Conservation (phyloP, 257 asterid genomes). For the Scutellaria barbata region DNA sequence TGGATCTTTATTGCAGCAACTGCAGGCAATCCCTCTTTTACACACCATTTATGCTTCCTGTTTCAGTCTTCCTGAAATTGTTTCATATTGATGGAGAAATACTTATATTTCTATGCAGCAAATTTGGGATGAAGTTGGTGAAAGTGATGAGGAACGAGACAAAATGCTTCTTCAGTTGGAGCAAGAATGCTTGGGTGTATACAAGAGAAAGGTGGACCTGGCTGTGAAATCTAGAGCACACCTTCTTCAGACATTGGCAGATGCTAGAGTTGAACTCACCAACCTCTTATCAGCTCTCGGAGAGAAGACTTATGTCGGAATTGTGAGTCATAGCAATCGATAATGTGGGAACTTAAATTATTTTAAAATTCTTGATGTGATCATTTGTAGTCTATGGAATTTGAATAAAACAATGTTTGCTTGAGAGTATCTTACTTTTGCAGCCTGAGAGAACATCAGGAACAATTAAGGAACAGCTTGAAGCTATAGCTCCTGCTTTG, state of each 20-base stretch:
- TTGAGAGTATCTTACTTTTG: slow-evolving; percentile 24
- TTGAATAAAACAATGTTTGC: background rate
- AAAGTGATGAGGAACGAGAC: slow-evolving; percentile 88
- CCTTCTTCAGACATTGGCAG: slow-evolving; percentile 87
- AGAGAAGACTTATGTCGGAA: slow-evolving; percentile 73
- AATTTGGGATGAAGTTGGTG: slow-evolving; percentile 98
- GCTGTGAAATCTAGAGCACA: slow-evolving; percentile 85
- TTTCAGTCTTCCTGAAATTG: slow-evolving; percentile 1
- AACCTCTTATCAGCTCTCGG: slow-evolving; percentile 84
- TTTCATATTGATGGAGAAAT: slow-evolving; percentile 22
- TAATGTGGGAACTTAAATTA: slow-evolving; percentile 5
- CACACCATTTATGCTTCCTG: slow-evolving; percentile 1
- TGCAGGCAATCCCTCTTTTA: slow-evolving; percentile 63
- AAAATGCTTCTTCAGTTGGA: slow-evolving; percentile 87
- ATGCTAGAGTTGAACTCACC: slow-evolving; percentile 89
- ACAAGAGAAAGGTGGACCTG: slow-evolving; percentile 85
- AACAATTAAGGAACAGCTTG: slow-evolving; percentile 96
- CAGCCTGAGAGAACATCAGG: slow-evolving; percentile 97
- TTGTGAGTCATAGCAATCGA: slow-evolving; percentile 53
- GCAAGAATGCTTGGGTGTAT: slow-evolving; percentile 93
- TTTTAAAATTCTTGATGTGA: slow-evolving; percentile 1
- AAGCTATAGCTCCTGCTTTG: slow-evolving; percentile 84
- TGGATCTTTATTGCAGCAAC: slow-evolving; percentile 78
- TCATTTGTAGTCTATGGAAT: slow-evolving; percentile 3
- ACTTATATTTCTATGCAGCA: slow-evolving; percentile 55